Percentiles rank a stretch among this genome's conserved stretches.
Evolutionary conservation across 352 stramenopile species (phyloP).

Genomic region (Pythium utonaiense): DNA sequence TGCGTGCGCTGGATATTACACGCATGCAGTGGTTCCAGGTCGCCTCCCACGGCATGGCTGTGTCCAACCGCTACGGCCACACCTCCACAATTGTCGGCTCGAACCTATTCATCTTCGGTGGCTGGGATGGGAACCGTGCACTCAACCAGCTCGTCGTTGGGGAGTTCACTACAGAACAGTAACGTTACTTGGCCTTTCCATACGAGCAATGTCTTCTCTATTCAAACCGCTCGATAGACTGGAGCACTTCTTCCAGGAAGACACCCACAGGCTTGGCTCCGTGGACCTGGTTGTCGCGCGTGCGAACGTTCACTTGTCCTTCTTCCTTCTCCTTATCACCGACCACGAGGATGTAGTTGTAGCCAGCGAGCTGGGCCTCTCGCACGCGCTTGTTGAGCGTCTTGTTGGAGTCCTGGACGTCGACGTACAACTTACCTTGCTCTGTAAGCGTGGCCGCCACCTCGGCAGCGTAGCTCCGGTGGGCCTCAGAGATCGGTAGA

Average conservation of each 20-base stretch:
- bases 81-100: constrained; percentile 55
- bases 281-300: constrained; percentile 79
- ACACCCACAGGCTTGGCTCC: constrained; percentile 47
- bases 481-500: constrained; percentile 60
- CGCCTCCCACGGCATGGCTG: constrained; percentile 31
- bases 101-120: constrained; percentile 74
- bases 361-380: constrained; percentile 72
- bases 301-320: constrained; percentile 69
- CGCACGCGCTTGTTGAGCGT: constrained; percentile 84
- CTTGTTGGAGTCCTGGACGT: constrained; percentile 72
- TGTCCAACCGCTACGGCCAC: constrained; percentile 75
- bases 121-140: constrained; percentile 78
- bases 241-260: constrained; percentile 58
- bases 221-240: constrained; percentile 57
- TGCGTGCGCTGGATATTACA: constrained; percentile 52
- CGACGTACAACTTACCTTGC: constrained; percentile 51
- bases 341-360: constrained; percentile 87
- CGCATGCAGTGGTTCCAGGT: constrained; percentile 64
- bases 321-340: constrained; percentile 62
- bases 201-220: constrained; percentile 21
- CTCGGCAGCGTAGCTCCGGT: constrained; percentile 57
- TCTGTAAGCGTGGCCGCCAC: constrained; percentile 43
- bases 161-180: constrained; percentile 27
- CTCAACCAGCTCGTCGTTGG: constrained; percentile 75
- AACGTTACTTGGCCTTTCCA: not conserved